Evolutionary conservation across 352 stramenopile genomes (phyloP).

Genomic region (Globisporangium solare): DNA sequence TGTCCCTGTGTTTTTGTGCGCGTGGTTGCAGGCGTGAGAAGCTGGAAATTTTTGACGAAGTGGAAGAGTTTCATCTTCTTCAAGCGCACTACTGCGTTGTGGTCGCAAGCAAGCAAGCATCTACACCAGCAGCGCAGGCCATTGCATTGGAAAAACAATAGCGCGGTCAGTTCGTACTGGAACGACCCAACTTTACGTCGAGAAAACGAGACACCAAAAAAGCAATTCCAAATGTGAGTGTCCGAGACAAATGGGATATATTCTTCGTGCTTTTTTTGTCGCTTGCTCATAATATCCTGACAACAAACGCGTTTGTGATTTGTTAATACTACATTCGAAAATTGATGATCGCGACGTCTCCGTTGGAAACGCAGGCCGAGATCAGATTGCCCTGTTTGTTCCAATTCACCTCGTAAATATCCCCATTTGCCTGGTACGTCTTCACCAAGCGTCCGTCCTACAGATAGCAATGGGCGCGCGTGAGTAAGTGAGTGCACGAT

Average conservation of each 20-base stretch:
- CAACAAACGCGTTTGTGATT: constrained; percentile 18
- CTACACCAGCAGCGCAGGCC: constrained; percentile 23
- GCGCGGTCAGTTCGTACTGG: background rate
- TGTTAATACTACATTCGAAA: constrained; percentile 90
- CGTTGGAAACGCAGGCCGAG: constrained; percentile 81
- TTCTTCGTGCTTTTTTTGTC: constrained; percentile 10
- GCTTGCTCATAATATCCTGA: constrained; percentile 8
- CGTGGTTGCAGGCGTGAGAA: constrained; percentile 48
- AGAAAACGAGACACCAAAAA: constrained; percentile 1
- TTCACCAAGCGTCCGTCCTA: constrained; percentile 79
- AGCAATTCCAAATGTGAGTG: constrained; percentile 6
- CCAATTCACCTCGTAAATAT: constrained; percentile 99
- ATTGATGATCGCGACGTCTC: constrained; percentile 86
- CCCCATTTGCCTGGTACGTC: constrained; percentile 88
- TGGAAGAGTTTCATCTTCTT: constrained; percentile 91
- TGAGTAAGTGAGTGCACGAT: constrained; percentile 28
- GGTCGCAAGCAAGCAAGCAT: constrained; percentile 53
- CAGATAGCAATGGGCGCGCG: background rate
- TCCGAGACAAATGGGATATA: constrained; percentile 16
- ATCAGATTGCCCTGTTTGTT: constrained; percentile 88
- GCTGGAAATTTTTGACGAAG: constrained; percentile 91
- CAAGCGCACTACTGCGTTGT: constrained; percentile 90
- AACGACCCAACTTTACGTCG: background rate
- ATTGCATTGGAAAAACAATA: constrained; percentile 20
- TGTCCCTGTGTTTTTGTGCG: background rate